Percentiles rank a stretch among this genome's conserved stretches.
Conservation (phyloP, 352 stramenopile species). For the Aphanomyces astaci region DNA sequence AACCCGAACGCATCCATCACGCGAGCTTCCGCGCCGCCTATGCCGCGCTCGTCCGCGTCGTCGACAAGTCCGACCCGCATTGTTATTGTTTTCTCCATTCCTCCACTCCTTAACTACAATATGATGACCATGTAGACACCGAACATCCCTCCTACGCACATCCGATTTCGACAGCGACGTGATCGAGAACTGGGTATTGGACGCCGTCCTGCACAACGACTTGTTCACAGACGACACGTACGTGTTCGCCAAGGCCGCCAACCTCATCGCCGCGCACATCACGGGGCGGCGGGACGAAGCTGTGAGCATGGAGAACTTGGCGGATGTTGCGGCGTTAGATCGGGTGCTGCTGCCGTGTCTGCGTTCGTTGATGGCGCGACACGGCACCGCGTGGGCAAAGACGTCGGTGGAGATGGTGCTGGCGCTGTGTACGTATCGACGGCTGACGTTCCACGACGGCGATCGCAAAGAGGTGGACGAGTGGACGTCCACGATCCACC, state of each 20-base stretch:
- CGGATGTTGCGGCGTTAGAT: neutral
- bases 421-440: slow-evolving; percentile 40
- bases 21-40: slow-evolving; percentile 34
- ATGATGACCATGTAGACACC: slow-evolving; percentile 33
- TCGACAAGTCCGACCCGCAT: slow-evolving; percentile 24
- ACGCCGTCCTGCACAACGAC: slow-evolving; percentile 49
- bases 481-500: slow-evolving; percentile 56
- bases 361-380: slow-evolving; percentile 48
- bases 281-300: slow-evolving; percentile 27
- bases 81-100: neutral
- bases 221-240: slow-evolving; percentile 80
- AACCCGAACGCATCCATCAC: slow-evolving; percentile 22
- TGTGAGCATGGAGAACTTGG: slow-evolving; percentile 1
- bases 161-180: slow-evolving; percentile 1
- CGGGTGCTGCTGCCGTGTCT: slow-evolving; percentile 49
- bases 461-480: slow-evolving; percentile 47
- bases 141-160: slow-evolving; percentile 26
- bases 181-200: slow-evolving; percentile 43
- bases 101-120: too few species aligned
- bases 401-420: slow-evolving; percentile 53
- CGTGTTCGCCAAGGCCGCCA: slow-evolving; percentile 61
- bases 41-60: slow-evolving; percentile 34
- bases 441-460: slow-evolving; percentile 40
- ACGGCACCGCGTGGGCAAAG: slow-evolving; percentile 47
- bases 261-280: slow-evolving; percentile 46